Percentiles rank a stretch among this genome's conserved stretches.
These are phyloP conservation scores for Priceomyces fermenticarens DNA, from an alignment of 805 yeast genomes.

Conservation along the genomic window DNA sequence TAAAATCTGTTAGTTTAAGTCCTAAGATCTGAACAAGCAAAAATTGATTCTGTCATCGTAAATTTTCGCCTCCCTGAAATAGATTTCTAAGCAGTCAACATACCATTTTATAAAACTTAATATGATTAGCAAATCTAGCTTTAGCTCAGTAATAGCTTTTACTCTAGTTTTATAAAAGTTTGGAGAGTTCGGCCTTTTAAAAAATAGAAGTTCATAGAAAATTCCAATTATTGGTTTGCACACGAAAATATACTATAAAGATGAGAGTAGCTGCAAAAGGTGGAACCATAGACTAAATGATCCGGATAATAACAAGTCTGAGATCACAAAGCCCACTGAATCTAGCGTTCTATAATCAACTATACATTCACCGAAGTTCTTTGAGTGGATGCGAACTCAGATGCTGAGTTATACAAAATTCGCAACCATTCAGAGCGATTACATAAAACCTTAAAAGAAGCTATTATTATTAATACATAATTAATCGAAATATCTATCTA, in stretches of 20 bases:
- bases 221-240: neutral
- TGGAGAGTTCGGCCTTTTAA: neutral
- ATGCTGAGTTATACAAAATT: neutral
- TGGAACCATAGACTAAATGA: too few species aligned
- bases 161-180: neutral
- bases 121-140: too few species aligned
- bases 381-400: neutral
- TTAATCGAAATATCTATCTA: slow-evolving; percentile 71
- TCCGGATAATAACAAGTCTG: too few species aligned
- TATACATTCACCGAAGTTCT: neutral
- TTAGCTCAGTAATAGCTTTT: too few species aligned
- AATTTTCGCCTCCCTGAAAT: too few species aligned
- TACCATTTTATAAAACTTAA: too few species aligned
- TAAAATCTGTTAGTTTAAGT: slow-evolving; percentile 11
- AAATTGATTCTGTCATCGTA: neutral
- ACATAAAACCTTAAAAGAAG: neutral
- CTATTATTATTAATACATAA: neutral
- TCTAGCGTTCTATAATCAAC: too few species aligned
- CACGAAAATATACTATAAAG: too few species aligned
- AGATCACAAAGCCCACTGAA: too few species aligned
- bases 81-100: too few species aligned
- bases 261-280: too few species aligned
- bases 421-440: neutral
- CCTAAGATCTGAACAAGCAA: neutral
- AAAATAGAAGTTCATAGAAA: slow-evolving; percentile 2